Evolutionary conservation across 164 flowering plant species (phyloP), one percentile per base, ranked within the genome.

Genomic region (Tetracentron sinense): DNA sequence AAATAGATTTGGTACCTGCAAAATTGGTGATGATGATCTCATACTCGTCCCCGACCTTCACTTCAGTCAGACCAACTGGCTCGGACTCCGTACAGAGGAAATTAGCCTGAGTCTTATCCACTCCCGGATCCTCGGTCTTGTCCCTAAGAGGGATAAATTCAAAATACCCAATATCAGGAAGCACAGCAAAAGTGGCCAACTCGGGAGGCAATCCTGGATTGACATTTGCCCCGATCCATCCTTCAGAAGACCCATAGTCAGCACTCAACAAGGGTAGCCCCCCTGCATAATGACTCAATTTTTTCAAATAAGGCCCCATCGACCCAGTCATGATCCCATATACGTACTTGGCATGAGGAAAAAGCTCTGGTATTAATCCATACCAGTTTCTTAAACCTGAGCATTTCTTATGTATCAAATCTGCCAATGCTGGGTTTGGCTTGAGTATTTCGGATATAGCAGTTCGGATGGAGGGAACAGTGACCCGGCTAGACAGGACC

Each of bases 161-260:
- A 42, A 89, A 94, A 68, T 83, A 94, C 0, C 92, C 97, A 58
- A 89, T 83, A 69, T 91, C 77, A 0, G 99, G 99, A 65, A 88
- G 84, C 66, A 94, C 94, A 14, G 83, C 90, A 67, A 69, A 94
- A 29, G 89, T 84, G 15, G 81, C 90, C 47, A 35, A 51, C 52
- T 94, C 97, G 6, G 97, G 96, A 6, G 96, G 84, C 61, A 76
- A 65, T 42, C 61, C 75, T 0, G 99, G 96, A 66, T 86, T 82
- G 22, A 91, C 82, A 81, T 94, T 94, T 20, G 83, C 96, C 2
- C 78, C 99, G 64, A 94, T 77, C 99, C 99, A 94, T 17, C 97
- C 97, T 72, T 94, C 99, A 0, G 99, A 91, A 46, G 96, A 65
- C 6, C 99, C 99, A 72, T 91, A 94, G 72, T 94, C 96, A 3